These are phyloP conservation scores for Dendrostoma leiphaemia DNA, from an alignment of 2,329 filamentous ascomycete genomes.

Conservation along the genomic window DNA sequence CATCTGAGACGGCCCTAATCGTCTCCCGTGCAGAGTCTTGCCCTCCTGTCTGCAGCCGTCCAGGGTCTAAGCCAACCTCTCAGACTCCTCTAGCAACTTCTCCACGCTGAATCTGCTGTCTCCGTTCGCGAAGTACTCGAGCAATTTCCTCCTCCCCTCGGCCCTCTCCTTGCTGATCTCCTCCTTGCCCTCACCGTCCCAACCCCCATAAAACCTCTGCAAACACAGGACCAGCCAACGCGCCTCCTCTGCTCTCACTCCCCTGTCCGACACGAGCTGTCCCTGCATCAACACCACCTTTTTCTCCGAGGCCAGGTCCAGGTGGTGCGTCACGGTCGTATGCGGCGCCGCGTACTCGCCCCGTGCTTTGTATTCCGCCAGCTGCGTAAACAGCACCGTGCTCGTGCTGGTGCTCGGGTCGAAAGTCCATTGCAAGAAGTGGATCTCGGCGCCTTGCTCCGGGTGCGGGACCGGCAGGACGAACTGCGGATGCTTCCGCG, in stretches of 20 bases:
- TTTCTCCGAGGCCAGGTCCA: slow-evolving; percentile 72
- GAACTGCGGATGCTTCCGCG: slow-evolving; percentile 79
- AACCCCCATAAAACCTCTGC: slow-evolving; percentile 85
- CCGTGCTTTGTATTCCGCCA: slow-evolving; percentile 88
- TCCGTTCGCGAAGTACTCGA: slow-evolving; percentile 80
- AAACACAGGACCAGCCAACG: slow-evolving; percentile 88
- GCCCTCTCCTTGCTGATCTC: slow-evolving; percentile 51
- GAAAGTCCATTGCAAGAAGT: slow-evolving; percentile 96
- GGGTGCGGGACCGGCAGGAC: slow-evolving; percentile 79
- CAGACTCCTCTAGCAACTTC: slow-evolving; percentile 82
- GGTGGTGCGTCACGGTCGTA: slow-evolving; percentile 89
- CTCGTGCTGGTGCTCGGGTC: slow-evolving; percentile 62
- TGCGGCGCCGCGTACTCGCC: slow-evolving; percentile 90
- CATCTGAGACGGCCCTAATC: too few species aligned
- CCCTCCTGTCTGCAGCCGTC: not conserved
- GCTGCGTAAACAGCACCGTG: slow-evolving; percentile 87
- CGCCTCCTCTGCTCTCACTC: slow-evolving; percentile 77
- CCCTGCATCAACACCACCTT: slow-evolving; percentile 86
- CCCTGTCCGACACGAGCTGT: slow-evolving; percentile 70
- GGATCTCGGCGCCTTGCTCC: slow-evolving; percentile 77
- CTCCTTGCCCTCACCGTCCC: slow-evolving; percentile 45
- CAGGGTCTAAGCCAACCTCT: slow-evolving; percentile 62
- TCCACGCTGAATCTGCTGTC: slow-evolving; percentile 80
- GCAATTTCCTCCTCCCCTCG: slow-evolving; percentile 63
- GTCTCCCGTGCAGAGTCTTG: too few species aligned